phyloP scores from a whole-genome alignment of 1,139 yeast genomes.

The Yamadazyma sp. region DNA sequence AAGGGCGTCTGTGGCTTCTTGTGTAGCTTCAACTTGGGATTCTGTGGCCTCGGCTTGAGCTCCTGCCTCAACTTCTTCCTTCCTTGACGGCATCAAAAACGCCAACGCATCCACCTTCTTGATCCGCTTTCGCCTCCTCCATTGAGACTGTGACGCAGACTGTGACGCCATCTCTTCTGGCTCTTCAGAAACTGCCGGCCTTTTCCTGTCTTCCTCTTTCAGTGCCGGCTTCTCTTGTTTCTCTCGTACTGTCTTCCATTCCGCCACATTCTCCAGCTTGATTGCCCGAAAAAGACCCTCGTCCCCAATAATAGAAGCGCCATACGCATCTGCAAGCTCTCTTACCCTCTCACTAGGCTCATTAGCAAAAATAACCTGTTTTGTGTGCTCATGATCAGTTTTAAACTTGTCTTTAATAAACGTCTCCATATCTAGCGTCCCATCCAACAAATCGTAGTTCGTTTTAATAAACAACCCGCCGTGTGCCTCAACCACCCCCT shows the following conservation, averaged over 20 bases:
- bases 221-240: no score
- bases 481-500: constrained; percentile 3
- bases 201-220: constrained; percentile 1
- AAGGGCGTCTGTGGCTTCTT: neutral
- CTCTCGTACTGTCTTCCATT: neutral
- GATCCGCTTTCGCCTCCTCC: constrained; percentile 11
- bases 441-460: constrained; percentile 8
- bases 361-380: constrained; percentile 5
- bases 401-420: constrained; percentile 8
- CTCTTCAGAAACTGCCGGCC: constrained; percentile 9
- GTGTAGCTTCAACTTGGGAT: neutral
- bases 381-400: neutral
- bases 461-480: constrained; percentile 6
- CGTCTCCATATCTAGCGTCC: constrained; percentile 2
- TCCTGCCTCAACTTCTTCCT: neutral
- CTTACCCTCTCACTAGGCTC: constrained; percentile 3
- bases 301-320: constrained; percentile 5
- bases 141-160: constrained; percentile 7
- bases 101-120: constrained; percentile 12
- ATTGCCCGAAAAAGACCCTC: constrained; percentile 5
- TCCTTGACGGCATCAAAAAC: constrained; percentile 11
- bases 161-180: constrained; percentile 3
- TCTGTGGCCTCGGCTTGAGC: neutral
- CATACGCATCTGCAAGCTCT: constrained; percentile 7
- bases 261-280: constrained; percentile 1